These are phyloP conservation scores for Kurtzmaniella cleridarum DNA, from an alignment of 805 yeast genomes.

Conservation along the genomic window DNA sequence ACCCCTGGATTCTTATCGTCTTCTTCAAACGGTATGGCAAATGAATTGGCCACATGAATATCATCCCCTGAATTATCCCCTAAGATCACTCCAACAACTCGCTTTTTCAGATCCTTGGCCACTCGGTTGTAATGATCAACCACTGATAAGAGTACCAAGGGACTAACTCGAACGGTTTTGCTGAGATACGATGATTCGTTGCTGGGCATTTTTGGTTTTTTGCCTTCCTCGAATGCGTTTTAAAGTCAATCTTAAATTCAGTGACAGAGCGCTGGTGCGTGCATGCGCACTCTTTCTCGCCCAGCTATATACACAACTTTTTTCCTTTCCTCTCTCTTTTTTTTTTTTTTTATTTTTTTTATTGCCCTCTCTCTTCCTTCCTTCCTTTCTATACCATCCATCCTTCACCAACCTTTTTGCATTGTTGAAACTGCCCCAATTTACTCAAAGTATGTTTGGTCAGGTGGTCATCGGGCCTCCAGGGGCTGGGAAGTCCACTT, in stretches of 20 bases:
- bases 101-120: slow-evolving; percentile 60
- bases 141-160: slow-evolving; percentile 86
- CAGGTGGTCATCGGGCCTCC: slow-evolving; percentile 98
- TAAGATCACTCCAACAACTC: slow-evolving; percentile 90
- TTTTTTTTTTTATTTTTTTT: too few relatives aligned
- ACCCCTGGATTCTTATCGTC: slow-evolving; percentile 87
- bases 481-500: slow-evolving; percentile 95
- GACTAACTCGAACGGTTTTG: slow-evolving; percentile 85
- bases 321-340: background rate
- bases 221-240: background rate
- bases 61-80: slow-evolving; percentile 61
- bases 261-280: background rate
- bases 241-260: background rate
- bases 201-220: background rate
- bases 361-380: background rate
- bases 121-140: slow-evolving; percentile 94
- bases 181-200: background rate
- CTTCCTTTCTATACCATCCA: too few relatives aligned
- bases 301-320: too few relatives aligned
- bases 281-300: background rate
- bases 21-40: slow-evolving; percentile 97
- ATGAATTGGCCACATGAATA: slow-evolving; percentile 81
- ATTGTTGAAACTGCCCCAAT: too few relatives aligned
- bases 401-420: too few relatives aligned
- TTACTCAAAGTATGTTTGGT: slow-evolving; percentile 59